These are phyloP conservation scores for Jimgerdemannia flammicorona DNA, from an alignment of 192 early-diverging fungal species.

Conservation along the genomic window DNA sequence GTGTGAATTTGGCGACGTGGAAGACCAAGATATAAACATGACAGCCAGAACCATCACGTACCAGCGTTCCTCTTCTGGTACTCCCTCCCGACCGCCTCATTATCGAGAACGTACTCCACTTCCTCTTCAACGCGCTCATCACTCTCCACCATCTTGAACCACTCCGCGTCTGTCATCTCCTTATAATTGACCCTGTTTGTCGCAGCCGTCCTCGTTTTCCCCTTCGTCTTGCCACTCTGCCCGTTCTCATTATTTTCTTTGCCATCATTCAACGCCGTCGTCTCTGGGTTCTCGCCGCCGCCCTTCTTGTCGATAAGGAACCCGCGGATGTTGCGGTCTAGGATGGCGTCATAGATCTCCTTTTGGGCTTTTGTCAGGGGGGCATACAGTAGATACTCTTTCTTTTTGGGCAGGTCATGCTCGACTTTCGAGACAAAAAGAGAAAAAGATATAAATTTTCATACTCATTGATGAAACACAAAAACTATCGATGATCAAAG, in stretches of 20 bases:
- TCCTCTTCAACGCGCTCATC: conserved; percentile 14
- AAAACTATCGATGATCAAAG: neutral
- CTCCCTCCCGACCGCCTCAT: conserved; percentile 15
- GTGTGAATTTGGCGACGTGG: too few relatives aligned
- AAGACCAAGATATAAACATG: neutral
- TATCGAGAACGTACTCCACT: neutral
- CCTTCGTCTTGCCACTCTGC: conserved; percentile 56
- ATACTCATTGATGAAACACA: neutral
- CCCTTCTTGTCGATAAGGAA: conserved; percentile 52
- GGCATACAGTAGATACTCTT: conserved; percentile 80
- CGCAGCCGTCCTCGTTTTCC: conserved; percentile 49
- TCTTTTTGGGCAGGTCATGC: conserved; percentile 83
- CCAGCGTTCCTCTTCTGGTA: conserved; percentile 2
- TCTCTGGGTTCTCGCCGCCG: conserved; percentile 5
- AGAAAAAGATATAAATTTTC: conserved; percentile 1
- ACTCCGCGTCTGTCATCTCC: conserved; percentile 21
- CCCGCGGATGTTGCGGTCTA: conserved; percentile 54
- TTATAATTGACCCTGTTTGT: conserved; percentile 36
- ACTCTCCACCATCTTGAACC: conserved; percentile 15
- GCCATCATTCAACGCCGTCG: conserved; percentile 7
- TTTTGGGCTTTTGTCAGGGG: conserved; percentile 70
- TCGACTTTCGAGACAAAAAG: conserved; percentile 60
- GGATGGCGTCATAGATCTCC: conserved; percentile 66
- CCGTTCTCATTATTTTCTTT: conserved; percentile 28
- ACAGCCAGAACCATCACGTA: neutral